Evolutionary conservation across 352 stramenopile genomes (phyloP).

Genomic region (Globisporangium camurandrum): DNA sequence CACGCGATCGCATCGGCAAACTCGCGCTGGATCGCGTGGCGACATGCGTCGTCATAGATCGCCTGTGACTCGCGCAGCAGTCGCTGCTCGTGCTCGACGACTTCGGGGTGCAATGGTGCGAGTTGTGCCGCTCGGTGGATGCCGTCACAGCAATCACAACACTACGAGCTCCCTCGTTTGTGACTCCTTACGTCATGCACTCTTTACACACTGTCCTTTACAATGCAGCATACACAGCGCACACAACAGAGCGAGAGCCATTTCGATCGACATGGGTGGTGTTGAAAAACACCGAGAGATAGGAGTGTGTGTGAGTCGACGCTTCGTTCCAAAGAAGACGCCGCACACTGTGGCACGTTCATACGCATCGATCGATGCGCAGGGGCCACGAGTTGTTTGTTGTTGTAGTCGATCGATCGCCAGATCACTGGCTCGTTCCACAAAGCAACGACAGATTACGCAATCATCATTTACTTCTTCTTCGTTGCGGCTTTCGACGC

Average conservation of each 20-base stretch:
- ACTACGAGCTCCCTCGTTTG: too few relatives aligned
- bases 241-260: conserved; percentile 5
- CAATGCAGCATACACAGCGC: background rate
- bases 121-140: conserved; percentile 52
- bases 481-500: conserved; percentile 17
- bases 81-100: conserved; percentile 59
- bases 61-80: conserved; percentile 59
- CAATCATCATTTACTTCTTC: conserved; percentile 58
- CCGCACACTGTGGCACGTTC: too few relatives aligned
- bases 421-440: background rate
- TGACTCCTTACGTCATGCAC: too few relatives aligned
- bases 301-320: too few relatives aligned
- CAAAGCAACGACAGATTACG: background rate
- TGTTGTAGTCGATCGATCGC: too few relatives aligned
- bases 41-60: conserved; percentile 61
- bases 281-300: conserved; percentile 85
- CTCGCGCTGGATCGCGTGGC: conserved; percentile 38
- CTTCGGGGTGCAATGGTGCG: conserved; percentile 55
- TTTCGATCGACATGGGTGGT: conserved; percentile 60
- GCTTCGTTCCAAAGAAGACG: too few relatives aligned
- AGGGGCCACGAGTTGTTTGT: too few relatives aligned
- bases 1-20: conserved; percentile 53
- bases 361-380: background rate
- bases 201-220: too few relatives aligned
- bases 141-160: too few relatives aligned